Conservation (phyloP, 192 early-diverging fungal species). For the Backusella tuberculispora region DNA sequence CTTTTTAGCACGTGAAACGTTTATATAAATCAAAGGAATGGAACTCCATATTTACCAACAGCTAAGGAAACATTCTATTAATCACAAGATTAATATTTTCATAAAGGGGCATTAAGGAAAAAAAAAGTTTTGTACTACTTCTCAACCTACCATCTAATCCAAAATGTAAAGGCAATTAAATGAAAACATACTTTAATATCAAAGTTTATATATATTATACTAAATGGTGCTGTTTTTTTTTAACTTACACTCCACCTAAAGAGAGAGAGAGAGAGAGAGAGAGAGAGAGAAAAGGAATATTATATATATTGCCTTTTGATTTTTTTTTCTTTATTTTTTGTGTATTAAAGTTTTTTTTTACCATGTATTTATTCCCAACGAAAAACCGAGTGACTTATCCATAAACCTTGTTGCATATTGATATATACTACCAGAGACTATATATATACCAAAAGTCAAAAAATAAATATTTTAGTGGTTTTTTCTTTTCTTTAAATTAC, state of each 20-base stretch:
- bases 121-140: background rate
- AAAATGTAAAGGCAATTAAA: background rate
- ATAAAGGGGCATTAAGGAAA: background rate
- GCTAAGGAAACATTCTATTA: constrained; percentile 25
- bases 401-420: constrained; percentile 74
- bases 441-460: background rate
- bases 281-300: background rate
- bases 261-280: background rate
- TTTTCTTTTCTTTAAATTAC: too few relatives aligned
- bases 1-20: too few relatives aligned
- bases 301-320: too few relatives aligned
- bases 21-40: background rate
- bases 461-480: background rate
- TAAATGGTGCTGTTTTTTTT: background rate
- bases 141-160: constrained; percentile 31
- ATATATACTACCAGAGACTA: constrained; percentile 72
- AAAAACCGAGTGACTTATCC: constrained; percentile 73
- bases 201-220: constrained; percentile 24
- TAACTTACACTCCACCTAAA: constrained; percentile 23
- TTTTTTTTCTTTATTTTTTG: background rate
- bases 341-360: background rate
- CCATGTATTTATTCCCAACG: constrained; percentile 74
- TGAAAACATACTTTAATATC: too few relatives aligned
- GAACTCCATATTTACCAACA: constrained; percentile 13
- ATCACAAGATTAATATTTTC: background rate